Conservation (phyloP, 345 rosid species). For the Aquilaria malaccensis region DNA sequence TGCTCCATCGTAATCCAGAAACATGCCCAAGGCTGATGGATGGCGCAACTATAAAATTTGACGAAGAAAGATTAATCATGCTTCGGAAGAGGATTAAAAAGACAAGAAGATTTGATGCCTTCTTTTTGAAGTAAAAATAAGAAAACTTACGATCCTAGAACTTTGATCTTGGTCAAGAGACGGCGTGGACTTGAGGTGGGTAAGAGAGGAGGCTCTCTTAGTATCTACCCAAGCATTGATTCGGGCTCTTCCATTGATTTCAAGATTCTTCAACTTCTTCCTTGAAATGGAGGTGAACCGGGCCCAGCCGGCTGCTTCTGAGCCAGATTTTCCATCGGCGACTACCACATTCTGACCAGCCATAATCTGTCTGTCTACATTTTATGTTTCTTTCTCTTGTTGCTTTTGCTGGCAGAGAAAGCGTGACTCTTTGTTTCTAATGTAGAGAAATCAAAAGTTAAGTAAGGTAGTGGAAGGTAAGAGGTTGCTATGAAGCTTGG, state of each 20-base stretch:
- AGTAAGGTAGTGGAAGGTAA: background rate
- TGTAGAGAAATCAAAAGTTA: background rate
- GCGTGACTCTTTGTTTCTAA: background rate
- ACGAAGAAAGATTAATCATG: constrained; percentile 5
- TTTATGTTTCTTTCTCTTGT: background rate
- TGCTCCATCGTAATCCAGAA: constrained; percentile 91
- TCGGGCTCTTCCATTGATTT: constrained; percentile 43
- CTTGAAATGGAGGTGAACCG: constrained; percentile 35
- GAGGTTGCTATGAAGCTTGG: background rate
- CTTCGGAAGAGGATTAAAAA: background rate
- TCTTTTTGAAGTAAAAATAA: background rate
- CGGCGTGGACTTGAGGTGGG: constrained; percentile 51
- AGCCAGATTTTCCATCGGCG: constrained; percentile 30
- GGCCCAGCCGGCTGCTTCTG: constrained; percentile 55
- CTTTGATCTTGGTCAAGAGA: constrained; percentile 29
- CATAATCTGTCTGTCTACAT: constrained; percentile 24
- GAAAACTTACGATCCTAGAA: constrained; percentile 58
- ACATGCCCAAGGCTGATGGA: constrained; percentile 89
- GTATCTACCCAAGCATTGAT: constrained; percentile 76
- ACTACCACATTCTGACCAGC: constrained; percentile 44
- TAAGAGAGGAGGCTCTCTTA: constrained; percentile 86
- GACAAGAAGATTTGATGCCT: background rate
- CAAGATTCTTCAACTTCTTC: constrained; percentile 44
- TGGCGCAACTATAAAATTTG: constrained; percentile 37
- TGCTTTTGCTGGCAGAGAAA: background rate